Conservation (phyloP, 352 stramenopile species). For the Plasmopara viticola region DNA sequence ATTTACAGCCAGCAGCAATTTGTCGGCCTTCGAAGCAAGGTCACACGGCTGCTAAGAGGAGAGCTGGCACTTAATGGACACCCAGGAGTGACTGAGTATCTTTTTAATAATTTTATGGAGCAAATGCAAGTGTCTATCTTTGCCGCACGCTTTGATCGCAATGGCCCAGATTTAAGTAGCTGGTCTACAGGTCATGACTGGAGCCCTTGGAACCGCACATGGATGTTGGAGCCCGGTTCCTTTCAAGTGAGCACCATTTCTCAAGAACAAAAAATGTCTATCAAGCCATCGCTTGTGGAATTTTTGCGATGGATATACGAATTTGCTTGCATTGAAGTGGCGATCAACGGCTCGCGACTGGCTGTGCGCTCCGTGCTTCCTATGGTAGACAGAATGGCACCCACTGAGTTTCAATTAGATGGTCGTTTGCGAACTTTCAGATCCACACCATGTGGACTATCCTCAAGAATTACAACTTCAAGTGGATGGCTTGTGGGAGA, state of each 20-base stretch:
- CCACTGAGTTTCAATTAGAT: constrained; percentile 1
- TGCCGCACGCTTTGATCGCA: not conserved
- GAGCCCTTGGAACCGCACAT: constrained; percentile 1
- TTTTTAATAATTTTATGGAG: not conserved
- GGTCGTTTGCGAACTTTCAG: constrained; percentile 1
- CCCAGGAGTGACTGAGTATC: not conserved
- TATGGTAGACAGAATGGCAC: not conserved
- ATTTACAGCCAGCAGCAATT: constrained; percentile 1
- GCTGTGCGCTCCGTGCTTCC: not conserved
- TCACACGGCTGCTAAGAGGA: not conserved
- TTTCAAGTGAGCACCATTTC: constrained; percentile 1
- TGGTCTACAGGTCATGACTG: not conserved
- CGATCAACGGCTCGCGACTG: not conserved
- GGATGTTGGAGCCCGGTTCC: constrained; percentile 1
- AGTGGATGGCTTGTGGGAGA: constrained; percentile 1
- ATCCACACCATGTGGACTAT: constrained; percentile 2
- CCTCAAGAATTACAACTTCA: not conserved
- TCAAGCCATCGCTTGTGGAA: constrained; percentile 3
- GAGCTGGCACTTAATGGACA: not conserved
- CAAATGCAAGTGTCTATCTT: not conserved
- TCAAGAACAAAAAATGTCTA: not conserved
- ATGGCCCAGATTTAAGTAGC: not conserved
- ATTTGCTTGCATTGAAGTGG: constrained; percentile 1
- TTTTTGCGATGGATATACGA: constrained; percentile 4
- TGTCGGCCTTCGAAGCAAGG: constrained; percentile 1